Conservation (phyloP, 2,329 filamentous ascomycete species). For the Monosporascus sp. region DNA sequence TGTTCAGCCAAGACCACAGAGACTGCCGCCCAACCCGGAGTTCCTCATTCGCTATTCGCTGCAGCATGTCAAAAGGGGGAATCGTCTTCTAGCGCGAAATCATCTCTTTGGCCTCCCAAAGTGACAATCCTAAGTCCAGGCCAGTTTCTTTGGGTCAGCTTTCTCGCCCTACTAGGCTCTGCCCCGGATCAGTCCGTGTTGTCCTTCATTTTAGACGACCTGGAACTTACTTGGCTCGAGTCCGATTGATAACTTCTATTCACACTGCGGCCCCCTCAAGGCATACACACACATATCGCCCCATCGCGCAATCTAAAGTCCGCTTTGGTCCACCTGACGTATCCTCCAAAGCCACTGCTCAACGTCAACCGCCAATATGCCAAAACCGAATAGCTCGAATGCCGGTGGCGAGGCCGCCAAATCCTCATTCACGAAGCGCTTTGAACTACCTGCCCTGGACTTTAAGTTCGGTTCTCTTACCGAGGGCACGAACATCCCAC, state of each 20-base stretch:
- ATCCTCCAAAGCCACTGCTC: neutral
- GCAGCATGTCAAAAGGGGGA: neutral
- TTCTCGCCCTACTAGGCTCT: neutral
- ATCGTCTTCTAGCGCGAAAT: neutral
- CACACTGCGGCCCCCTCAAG: neutral
- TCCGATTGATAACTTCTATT: neutral
- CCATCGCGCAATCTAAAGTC: neutral
- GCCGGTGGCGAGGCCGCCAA: constrained; percentile 12
- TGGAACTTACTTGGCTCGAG: neutral
- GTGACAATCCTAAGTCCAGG: neutral
- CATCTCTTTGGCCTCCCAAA: neutral
- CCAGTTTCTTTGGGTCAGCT: neutral
- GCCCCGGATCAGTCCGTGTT: neutral
- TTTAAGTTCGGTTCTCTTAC: constrained; percentile 56
- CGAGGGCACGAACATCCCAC: constrained; percentile 56
- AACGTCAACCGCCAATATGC: neutral
- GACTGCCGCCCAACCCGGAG: neutral
- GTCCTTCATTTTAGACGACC: neutral
- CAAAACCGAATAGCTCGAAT: constrained; percentile 13
- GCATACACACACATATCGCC: neutral
- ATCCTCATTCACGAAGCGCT: constrained; percentile 30
- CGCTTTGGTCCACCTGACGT: neutral
- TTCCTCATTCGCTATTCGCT: neutral
- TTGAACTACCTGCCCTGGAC: constrained; percentile 54
- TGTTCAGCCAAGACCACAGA: neutral